Evolutionary conservation across 257 asterid genomes (phyloP), one percentile per base, ranked within the genome.

Genomic region (Solanum habrochaites): DNA sequence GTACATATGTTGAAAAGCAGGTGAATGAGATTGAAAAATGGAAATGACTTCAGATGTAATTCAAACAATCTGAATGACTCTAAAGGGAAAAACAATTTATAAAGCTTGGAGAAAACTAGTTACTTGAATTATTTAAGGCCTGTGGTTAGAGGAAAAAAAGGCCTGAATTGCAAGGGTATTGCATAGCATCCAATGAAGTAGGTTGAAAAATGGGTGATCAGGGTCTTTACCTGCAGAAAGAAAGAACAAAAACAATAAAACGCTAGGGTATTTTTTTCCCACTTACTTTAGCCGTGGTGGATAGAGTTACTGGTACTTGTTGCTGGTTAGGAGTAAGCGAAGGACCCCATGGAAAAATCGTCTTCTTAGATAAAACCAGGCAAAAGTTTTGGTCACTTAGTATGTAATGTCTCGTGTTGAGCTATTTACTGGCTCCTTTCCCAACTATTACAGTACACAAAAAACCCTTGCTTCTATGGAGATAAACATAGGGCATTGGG

Each of bases 401-500:
- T 98, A 94, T 90, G 96, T 91, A 21, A 92, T 3, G 95, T 94
- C 74, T 98, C 98, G 1, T 95, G 94, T 89, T n/a, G n/a, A 94
- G 98, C 18, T 94, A 95, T 92, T 89, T 95, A 71, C 98, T 95
- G 23, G 97, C 98, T 23, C 93, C 93, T 88, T 88, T 88, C 81
- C 72, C 77, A 85, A 94, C 75, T 90, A 93, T 21, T 88, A 92
- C 83, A 93, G 92, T n/a, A 91, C 86, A 73, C 90, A 91, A 8
- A 86, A 29, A 84, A 88, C 91, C 56, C 94, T 87, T 94, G 91
- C 93, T 94, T 95, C 92, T 93, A 92, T 88, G 96, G 98, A 90
- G 98, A 97, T 85, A 94, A 95, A 89, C 98, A 94, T 56, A 91
- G n/a, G 98, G 91, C 98, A 95, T 86, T 93, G n/a, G 98, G 95